Conservation (phyloP, 257 asterid species). For the Penstemon eatonii region DNA sequence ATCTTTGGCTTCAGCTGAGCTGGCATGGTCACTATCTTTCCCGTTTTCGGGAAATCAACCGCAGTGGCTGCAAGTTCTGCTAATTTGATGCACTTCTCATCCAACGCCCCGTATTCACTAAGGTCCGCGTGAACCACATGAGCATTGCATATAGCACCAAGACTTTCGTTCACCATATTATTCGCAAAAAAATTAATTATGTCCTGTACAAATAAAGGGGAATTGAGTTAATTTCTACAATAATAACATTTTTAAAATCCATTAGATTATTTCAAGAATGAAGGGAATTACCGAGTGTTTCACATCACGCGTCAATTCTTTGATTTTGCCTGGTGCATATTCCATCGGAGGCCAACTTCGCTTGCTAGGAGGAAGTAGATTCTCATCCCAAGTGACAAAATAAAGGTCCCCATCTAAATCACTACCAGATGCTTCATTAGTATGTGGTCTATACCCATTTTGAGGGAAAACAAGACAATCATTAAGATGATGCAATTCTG, state of each 20-base stretch:
- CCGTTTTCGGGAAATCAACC: slow-evolving; percentile 95
- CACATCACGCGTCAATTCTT: slow-evolving; percentile 47
- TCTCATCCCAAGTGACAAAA: slow-evolving; percentile 92
- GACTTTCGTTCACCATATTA: slow-evolving; percentile 82
- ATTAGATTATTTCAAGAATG: slow-evolving; percentile 8
- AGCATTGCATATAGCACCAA: slow-evolving; percentile 92
- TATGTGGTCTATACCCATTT: slow-evolving; percentile 84
- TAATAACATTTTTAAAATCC: background rate
- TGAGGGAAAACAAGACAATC: slow-evolving; percentile 93
- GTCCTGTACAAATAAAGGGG: slow-evolving; percentile 49
- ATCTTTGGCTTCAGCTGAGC: slow-evolving; percentile 56
- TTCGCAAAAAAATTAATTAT: slow-evolving; percentile 65
- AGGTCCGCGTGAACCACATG: slow-evolving; percentile 93
- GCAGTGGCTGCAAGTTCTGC: slow-evolving; percentile 96
- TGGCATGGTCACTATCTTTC: slow-evolving; percentile 69
- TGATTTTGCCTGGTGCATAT: slow-evolving; percentile 56
- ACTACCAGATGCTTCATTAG: slow-evolving; percentile 96
- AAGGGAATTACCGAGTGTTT: slow-evolving; percentile 48
- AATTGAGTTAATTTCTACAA: slow-evolving; percentile 7
- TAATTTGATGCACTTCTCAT: slow-evolving; percentile 74
- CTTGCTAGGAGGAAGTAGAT: slow-evolving; percentile 85
- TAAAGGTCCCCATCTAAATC: slow-evolving; percentile 94
- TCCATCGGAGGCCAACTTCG: slow-evolving; percentile 86
- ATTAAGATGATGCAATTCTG: slow-evolving; percentile 58
- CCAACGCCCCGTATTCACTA: slow-evolving; percentile 80